Evolutionary conservation across 2,329 filamentous ascomycete species (phyloP), one percentile per base, ranked within the genome.

Genomic region (Fusarium sp.): DNA sequence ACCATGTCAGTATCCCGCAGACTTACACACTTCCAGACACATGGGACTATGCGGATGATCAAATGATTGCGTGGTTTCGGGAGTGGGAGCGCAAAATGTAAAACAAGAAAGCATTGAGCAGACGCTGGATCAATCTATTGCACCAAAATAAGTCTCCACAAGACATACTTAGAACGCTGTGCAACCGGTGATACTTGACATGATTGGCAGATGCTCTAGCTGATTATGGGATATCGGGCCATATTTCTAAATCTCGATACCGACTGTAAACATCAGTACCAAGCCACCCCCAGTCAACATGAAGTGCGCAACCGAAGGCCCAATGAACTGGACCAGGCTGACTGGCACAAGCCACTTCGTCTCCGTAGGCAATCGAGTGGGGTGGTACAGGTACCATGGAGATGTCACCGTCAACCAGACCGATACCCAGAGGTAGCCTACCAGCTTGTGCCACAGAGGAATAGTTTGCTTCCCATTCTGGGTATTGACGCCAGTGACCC

Each of bases 401-500:
- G 60, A 31, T 13, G 64, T 67, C 34, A 70, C 1, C 2, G 41
- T 50, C 18, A 67, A 27, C 66, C 66, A 70, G 18, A 59, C 50
- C 7, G 37, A 7, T 4, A 70, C 64, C 66, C 66, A 70, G 16
- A 54, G 5, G n/a, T 57, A 67, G 1, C 64, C 66, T 16, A 67
- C 66, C 4, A 64, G 36, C n/a, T 58, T 67, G 23, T 70, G 64
- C 66, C 66, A 70, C 9, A 52, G 15, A 6, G 60, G 60, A 10
- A 51, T 43, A 5, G 16, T 3, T 6, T 52, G 47, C 27, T 37
- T 18, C 8, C 36, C 27, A 13, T 51, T 39, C 9, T 13, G 11
- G 4, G 48, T 51, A 2, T 51, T 31, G 5, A 51, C 48, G 7
- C 48, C 48, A 3, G 48, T 51, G 9, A 39, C 27, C 3, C 48